Percentiles rank a stretch among this genome's conserved stretches.
phyloP scores from a whole-genome alignment of 371 early-diverging fungal species.

The Rhizopus delemar region DNA sequence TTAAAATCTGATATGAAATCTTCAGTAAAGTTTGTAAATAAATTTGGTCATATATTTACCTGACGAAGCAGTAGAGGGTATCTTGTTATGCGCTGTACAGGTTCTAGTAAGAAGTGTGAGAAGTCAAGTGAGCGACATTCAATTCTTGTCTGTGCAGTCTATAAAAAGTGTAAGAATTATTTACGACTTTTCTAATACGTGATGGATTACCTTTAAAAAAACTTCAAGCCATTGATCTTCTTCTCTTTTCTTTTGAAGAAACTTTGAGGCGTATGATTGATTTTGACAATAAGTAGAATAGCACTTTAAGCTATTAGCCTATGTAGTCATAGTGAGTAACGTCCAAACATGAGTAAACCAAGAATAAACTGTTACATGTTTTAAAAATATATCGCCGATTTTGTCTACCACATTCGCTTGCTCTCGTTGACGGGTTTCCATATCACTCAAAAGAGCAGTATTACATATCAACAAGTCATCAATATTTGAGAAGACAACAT shows the following conservation, averaged over 20 bases:
- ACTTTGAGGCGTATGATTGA: slow-evolving; percentile 61
- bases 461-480: slow-evolving; percentile 71
- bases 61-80: slow-evolving; percentile 88
- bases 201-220: slow-evolving; percentile 61
- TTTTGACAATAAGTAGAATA: slow-evolving; percentile 73
- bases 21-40: neutral
- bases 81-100: slow-evolving; percentile 92
- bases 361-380: slow-evolving; percentile 43
- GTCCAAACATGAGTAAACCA: too few species aligned
- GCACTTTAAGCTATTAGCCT: slow-evolving; percentile 56
- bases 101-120: slow-evolving; percentile 84
- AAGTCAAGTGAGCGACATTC: slow-evolving; percentile 82
- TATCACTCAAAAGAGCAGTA: slow-evolving; percentile 68
- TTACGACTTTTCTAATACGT: neutral
- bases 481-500: slow-evolving; percentile 67
- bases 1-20: slow-evolving; percentile 57
- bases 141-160: slow-evolving; percentile 64
- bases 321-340: neutral
- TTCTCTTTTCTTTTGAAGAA: slow-evolving; percentile 62
- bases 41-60: slow-evolving; percentile 28
- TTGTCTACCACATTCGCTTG: slow-evolving; percentile 49
- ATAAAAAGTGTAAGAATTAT: neutral
- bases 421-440: slow-evolving; percentile 64
- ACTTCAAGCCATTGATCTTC: slow-evolving; percentile 58
- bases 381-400: slow-evolving; percentile 66